These are phyloP conservation scores for Brettanomyces bruxellensis DNA, from an alignment of 805 yeast genomes.

Conservation along the genomic window DNA sequence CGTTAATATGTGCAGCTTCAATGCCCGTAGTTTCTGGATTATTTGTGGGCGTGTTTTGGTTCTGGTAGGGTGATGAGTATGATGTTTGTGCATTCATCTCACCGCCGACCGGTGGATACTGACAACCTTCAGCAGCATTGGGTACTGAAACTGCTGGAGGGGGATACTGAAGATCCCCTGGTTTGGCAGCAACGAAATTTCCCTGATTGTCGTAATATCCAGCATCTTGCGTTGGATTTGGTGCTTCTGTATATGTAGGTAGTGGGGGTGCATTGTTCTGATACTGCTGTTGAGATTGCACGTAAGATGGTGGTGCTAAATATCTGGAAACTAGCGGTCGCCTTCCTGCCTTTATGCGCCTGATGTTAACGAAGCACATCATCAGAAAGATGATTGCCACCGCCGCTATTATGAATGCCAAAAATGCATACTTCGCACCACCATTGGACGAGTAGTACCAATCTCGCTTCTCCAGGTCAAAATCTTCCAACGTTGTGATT, in stretches of 20 bases:
- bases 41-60: background rate
- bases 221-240: constrained; percentile 60
- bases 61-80: background rate
- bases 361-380: constrained; percentile 46
- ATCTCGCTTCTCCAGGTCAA: constrained; percentile 6
- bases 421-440: constrained; percentile 46
- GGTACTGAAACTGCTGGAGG: constrained; percentile 1
- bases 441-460: constrained; percentile 5
- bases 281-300: constrained; percentile 42
- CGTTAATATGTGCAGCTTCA: background rate
- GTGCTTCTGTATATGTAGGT: constrained; percentile 63
- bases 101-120: background rate
- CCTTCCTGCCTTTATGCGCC: constrained; percentile 42
- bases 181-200: constrained; percentile 26
- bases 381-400: constrained; percentile 37
- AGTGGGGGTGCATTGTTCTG: constrained; percentile 34
- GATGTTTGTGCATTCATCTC: background rate
- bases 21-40: background rate
- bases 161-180: constrained; percentile 2
- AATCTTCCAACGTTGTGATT: too few relatives aligned
- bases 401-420: constrained; percentile 48
- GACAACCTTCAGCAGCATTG: background rate
- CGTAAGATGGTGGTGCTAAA: constrained; percentile 58
- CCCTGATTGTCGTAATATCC: constrained; percentile 70
- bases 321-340: constrained; percentile 55